Evolutionary conservation across 805 yeast species (phyloP).

Genomic region (Saccharomycopsis babjevae): DNA sequence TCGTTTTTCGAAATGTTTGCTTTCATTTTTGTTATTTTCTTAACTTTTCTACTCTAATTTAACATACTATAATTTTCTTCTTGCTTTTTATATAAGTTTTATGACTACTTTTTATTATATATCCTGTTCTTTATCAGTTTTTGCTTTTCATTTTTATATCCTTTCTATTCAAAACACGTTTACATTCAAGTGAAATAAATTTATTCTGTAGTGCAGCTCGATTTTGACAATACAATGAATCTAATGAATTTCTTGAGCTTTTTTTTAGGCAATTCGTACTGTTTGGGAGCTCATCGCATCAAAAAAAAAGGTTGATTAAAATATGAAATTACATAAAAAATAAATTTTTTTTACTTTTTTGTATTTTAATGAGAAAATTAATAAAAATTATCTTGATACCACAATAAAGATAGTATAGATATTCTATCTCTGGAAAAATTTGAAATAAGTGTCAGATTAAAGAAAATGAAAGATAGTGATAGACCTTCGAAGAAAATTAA

Average conservation of each 20-base stretch:
- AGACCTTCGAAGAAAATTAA: constrained; percentile 20
- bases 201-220: neutral
- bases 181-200: neutral
- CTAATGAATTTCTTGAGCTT: no score
- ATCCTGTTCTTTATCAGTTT: neutral
- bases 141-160: neutral
- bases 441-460: neutral
- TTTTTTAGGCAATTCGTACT: no score
- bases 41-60: neutral
- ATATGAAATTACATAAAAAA: no score
- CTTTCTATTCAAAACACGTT: neutral
- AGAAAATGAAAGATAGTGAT: constrained; percentile 3
- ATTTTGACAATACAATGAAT: neutral
- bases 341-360: no score
- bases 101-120: neutral
- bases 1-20: neutral
- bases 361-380: no score
- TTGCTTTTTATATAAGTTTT: neutral
- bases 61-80: neutral
- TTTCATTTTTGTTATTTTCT: neutral
- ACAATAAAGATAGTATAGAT: neutral
- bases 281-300: no score
- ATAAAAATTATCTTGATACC: no score
- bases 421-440: neutral
- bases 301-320: no score